Evolutionary conservation across 2,329 filamentous ascomycete genomes (phyloP).

Genomic region (Nigrospora oryzae): DNA sequence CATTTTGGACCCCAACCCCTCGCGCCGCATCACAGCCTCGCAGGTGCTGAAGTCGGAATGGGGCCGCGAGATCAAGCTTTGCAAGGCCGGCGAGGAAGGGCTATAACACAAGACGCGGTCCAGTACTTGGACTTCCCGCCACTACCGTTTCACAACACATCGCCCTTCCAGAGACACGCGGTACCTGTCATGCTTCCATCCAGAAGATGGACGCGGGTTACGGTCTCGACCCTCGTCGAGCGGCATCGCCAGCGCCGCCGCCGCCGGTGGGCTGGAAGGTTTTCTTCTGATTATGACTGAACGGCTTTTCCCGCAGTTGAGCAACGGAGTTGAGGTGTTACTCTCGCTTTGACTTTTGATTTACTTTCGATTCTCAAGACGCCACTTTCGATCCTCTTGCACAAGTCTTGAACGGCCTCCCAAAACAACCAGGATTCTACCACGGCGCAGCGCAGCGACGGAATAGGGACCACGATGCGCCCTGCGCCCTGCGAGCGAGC

Average conservation of each 20-base stretch:
- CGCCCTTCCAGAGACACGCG: neutral
- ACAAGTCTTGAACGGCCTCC: too few species aligned
- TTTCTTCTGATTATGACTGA: conserved; percentile 3
- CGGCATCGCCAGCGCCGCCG: neutral
- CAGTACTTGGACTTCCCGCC: neutral
- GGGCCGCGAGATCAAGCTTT: conserved; percentile 95
- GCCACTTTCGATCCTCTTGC: conserved; percentile 2
- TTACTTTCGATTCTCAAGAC: conserved; percentile 1
- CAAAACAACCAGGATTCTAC: conserved; percentile 11
- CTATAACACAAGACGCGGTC: conserved; percentile 41
- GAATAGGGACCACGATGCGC: conserved; percentile 16
- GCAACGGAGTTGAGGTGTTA: conserved; percentile 8
- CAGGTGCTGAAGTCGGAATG: conserved; percentile 98
- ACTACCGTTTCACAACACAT: neutral
- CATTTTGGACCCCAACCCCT: conserved; percentile 90
- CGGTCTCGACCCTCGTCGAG: neutral
- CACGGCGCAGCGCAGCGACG: conserved; percentile 16
- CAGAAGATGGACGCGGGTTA: conserved; percentile 2
- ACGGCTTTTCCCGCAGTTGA: conserved; percentile 5
- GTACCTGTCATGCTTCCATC: conserved; percentile 1
- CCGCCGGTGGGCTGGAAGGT: neutral
- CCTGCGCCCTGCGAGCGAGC: conserved; percentile 16
- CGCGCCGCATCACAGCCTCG: conserved; percentile 85
- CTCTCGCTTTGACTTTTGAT: conserved; percentile 1
- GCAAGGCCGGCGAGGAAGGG: conserved; percentile 93